These are phyloP conservation scores for Lactarius sp. DNA, from an alignment of 768 basidiomycete species.

Conservation along the genomic window DNA sequence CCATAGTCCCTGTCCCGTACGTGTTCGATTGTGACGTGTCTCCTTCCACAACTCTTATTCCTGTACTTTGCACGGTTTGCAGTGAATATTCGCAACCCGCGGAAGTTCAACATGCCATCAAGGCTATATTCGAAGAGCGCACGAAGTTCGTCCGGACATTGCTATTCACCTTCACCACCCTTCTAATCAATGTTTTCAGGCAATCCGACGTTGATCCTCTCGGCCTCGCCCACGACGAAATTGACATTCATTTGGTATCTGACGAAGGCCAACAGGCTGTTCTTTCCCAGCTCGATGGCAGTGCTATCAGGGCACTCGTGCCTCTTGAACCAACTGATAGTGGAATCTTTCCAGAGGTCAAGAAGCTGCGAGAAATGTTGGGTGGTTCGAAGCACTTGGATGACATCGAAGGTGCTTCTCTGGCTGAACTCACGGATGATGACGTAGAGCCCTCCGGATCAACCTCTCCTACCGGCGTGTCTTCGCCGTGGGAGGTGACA, in stretches of 20 bases:
- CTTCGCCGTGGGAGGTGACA: neutral
- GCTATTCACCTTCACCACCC: neutral
- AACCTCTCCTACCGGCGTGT: neutral
- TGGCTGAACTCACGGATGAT: neutral
- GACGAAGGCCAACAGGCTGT: conserved; percentile 32
- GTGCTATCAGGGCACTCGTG: conserved; percentile 32
- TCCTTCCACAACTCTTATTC: neutral
- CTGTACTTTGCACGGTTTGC: neutral
- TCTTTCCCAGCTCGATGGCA: conserved; percentile 30
- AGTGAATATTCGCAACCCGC: conserved; percentile 20
- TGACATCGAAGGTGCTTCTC: conserved; percentile 26
- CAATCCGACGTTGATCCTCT: conserved; percentile 26
- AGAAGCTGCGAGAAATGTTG: conserved; percentile 29
- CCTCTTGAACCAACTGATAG: conserved; percentile 27
- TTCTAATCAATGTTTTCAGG: conserved; percentile 15
- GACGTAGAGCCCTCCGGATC: conserved; percentile 3
- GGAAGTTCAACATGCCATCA: conserved; percentile 33
- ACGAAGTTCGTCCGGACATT: conserved; percentile 32
- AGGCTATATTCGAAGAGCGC: conserved; percentile 36
- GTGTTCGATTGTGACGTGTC: conserved; percentile 31
- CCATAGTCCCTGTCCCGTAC: conserved; percentile 32
- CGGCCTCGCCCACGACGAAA: conserved; percentile 26
- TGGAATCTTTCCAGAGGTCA: conserved; percentile 29
- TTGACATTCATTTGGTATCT: conserved; percentile 33
- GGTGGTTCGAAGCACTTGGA: conserved; percentile 23